Base-by-base conservation (phyloP, 148 eudicot genomes). In the Nyssa sinensis region DNA sequence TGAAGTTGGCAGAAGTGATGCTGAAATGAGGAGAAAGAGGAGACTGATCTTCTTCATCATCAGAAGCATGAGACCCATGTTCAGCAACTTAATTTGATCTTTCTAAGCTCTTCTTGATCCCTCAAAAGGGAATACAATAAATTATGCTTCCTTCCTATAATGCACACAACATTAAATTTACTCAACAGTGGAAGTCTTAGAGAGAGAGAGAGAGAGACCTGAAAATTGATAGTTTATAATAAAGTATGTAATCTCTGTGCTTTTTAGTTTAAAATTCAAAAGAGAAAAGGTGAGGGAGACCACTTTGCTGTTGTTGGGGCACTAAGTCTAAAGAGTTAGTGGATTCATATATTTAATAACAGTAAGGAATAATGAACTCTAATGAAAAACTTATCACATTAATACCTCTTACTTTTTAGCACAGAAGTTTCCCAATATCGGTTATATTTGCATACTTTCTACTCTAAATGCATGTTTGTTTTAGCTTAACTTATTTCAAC, bases 221-320 rank as follows among this genome's bases (percentile, higher is more conserved):
- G 66, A 73, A 72, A 64, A 79, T 77, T 61, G 41, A 32, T 78
- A 70, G 39, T 74, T 78, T 77, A 85, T 57, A 72, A 34, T 61
- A 74, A 82, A 80, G 84, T 67, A 75, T 71, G 62, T 41, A 35
- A 82, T 82, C 76, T 66, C 21, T 64, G 62, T 79, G 69, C 73
- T 63, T 74, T 86, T 84, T 69, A 31, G 62, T 74, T 75, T 66
- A 51, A 74, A 76, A 70, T 66, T 76, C 58, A 47, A 59, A 72
- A 66, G 66, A 70, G 62, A 62, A 82, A 88, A 79, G 84, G 78
- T 82, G 83, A 77, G 73, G 70, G 76, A 80, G 84, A 82, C 85
- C 90, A 81, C 86, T 86, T 90, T 86, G 65, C 82, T 84, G 68
- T 90, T 88, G 89, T 87, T 86, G 86, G 85, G 81, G 82, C 88